Base-by-base conservation (phyloP, 78 protist genomes). In the Chrysochromulina tobinii region DNA sequence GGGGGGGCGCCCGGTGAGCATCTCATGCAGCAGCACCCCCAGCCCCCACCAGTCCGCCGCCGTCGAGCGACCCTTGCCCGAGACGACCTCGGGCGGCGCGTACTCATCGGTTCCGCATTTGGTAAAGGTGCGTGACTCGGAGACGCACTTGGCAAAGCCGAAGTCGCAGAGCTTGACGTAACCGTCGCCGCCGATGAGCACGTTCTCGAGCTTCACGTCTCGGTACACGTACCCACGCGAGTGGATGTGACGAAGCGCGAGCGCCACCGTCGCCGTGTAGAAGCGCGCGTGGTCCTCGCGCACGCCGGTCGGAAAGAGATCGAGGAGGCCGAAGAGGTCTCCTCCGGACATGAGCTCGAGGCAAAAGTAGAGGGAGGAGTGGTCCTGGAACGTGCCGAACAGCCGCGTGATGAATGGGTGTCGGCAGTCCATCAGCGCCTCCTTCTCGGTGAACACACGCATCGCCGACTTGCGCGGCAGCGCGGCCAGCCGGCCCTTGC, bases 261-360 rank as follows among this genome's bases (percentile, higher is more conserved):
- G 72, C n/a, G 72, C 7, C n/a, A 66, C 72, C 48, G 48, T 14
- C n/a, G n/a, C 72, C 72, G 18, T 9, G n/a, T 66, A 66, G n/a
- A 18, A 21, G n/a, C 72, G 9, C 48, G 72, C 72, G n/a, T 21
- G 18, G 25, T 4, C 25, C 72, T 66, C 72, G n/a, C n/a, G 72
- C 72, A 66, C n/a, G n/a, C 25, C 6, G 72, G n/a, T 21, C 48
- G n/a, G n/a, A 4, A 18, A 21, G n/a, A 6, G 18, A 6, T 72
- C 81, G 54, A 72, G n/a, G 23, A 72, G 20, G 23, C 72, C 88
- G 75, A 94, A 94, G 27, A 94, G 48, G 57, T 94, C 96, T 48
- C 96, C 96, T 21, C 96, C 94, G 2, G 89, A 87, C 53, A 90
- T 57, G 79, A 72, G 92, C 21, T 94, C 96, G 55, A 92, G 92